Evolutionary conservation across 139 green algal genomes (phyloP), one percentile per base, ranked within the genome.

Genomic region (Yamagishiella unicocca): DNA sequence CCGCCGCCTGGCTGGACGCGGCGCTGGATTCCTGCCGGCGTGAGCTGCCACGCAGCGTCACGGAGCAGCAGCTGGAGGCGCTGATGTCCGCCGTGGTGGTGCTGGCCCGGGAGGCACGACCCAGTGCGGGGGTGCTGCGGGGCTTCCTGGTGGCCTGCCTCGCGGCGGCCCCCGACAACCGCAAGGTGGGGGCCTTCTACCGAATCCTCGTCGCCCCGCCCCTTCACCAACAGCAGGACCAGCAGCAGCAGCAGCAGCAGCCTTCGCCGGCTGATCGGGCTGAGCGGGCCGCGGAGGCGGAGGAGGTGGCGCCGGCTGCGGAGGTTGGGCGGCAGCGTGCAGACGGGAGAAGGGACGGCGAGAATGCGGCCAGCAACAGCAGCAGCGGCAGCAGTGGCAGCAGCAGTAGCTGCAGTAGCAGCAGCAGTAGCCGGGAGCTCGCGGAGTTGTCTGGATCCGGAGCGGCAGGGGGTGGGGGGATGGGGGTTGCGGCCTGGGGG

Each of bases 31-130:
- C 79, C n/a, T 61, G 61, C 2, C 33, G 2, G 12, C 6, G 21
- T 21, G 27, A n/a, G 27, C 79, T 85, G 38, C 79, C 79, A 25
- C 21, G 29, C 24, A n/a, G n/a, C n/a, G 73, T 84, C 37, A 74
- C 31, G 22, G 55, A 85, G 21, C 79, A 85, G 79, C 79, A 85
- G 79, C 79, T 85, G 14, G 79, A 85, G 58, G 66, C 54, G 35
- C 31, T 76, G 6, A 42, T 85, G 40, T 85, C 79, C 0, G 79
- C 79, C 12, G 38, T 85, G 19, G 79, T 25, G 29, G 79, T 76
- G n/a, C 40, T 85, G 38, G 6, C 25, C 4, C 58, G 58, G 19
- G 31, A 2, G 25, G 9, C 40, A 14, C 29, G 3, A 19, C 78
- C 54, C 54, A 54, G 54, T 37, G 33, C 19, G 1, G 31, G 2